Conservation (phyloP, 78 protist genomes). For the Tieghemostelium lacteum region DNA sequence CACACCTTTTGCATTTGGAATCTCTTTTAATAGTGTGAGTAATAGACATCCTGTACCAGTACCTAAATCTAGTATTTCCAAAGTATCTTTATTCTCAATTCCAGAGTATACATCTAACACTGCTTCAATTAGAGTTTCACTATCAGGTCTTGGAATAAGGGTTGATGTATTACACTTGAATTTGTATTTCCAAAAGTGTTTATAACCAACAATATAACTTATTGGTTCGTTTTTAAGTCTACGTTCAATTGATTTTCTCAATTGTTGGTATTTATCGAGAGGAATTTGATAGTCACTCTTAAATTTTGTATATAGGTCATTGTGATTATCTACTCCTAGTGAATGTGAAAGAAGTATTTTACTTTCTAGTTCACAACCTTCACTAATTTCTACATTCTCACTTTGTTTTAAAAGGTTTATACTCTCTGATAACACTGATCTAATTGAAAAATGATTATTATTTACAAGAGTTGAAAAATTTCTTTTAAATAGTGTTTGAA, state of each 20-base stretch:
- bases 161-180: conserved; percentile 45
- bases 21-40: conserved; percentile 25
- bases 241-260: conserved; percentile 1
- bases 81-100: background rate
- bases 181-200: conserved; percentile 68
- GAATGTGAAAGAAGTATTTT: conserved; percentile 30
- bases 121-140: conserved; percentile 46
- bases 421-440: background rate
- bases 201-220: conserved; percentile 55
- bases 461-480: background rate
- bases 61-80: conserved; percentile 45
- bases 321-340: background rate
- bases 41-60: conserved; percentile 71
- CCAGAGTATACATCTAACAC: too few species aligned
- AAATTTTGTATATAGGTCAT: background rate
- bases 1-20: conserved; percentile 13
- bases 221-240: conserved; percentile 54
- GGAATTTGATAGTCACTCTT: background rate
- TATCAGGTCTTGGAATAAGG: conserved; percentile 61
- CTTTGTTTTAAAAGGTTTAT: background rate
- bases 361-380: conserved; percentile 23
- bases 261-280: background rate
- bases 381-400: conserved; percentile 1
- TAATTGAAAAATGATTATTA: background rate
- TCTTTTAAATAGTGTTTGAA: background rate